These are phyloP conservation scores for Cladorrhinum sp. DNA, from an alignment of 2,329 filamentous ascomycete species.

Conservation along the genomic window DNA sequence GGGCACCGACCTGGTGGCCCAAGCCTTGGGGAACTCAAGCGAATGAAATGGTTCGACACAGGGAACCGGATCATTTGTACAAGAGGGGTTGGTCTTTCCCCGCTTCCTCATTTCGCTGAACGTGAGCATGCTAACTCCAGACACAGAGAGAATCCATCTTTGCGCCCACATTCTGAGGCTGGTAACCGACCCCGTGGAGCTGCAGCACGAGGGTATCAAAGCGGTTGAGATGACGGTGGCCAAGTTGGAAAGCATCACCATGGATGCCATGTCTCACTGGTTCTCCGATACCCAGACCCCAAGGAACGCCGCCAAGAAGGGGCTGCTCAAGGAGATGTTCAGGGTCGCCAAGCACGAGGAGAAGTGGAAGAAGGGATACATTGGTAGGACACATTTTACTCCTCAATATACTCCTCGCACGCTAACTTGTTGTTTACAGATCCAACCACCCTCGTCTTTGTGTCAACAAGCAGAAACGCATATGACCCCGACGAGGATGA, in stretches of 20 bases:
- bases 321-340: conserved; percentile 59
- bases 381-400: conserved; percentile 44
- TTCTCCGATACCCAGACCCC: conserved; percentile 55
- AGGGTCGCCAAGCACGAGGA: conserved; percentile 57
- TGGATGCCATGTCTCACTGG: conserved; percentile 56
- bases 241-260: conserved; percentile 57
- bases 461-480: conserved; percentile 50
- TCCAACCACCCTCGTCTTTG: conserved; percentile 44
- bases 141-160: conserved; percentile 56
- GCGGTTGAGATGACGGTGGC: conserved; percentile 52
- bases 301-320: conserved; percentile 53
- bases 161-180: conserved; percentile 59
- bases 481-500: conserved; percentile 51
- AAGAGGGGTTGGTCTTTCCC: conserved; percentile 55
- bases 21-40: conserved; percentile 49
- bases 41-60: conserved; percentile 59
- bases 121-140: not conserved
- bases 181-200: conserved; percentile 48
- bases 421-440: conserved; percentile 37
- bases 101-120: not conserved
- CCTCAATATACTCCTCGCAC: not conserved
- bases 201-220: conserved; percentile 50
- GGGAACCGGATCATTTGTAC: conserved; percentile 70
- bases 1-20: conserved; percentile 67
- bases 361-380: conserved; percentile 52